phyloP scores from a whole-genome alignment of 441 rosid species.

The Croton setiger region DNA sequence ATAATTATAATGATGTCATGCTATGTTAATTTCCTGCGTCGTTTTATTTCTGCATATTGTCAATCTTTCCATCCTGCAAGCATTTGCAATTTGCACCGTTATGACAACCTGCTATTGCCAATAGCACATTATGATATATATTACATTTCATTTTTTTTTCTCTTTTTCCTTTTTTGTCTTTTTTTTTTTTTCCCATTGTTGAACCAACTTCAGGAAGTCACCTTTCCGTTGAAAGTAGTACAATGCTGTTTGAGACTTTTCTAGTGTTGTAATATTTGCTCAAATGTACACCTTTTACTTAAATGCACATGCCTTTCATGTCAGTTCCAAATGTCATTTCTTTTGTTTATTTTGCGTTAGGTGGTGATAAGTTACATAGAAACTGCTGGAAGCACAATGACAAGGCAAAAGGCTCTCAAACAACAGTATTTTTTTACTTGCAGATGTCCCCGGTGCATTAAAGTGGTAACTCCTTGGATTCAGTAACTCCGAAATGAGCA shows the following conservation, averaged over 20 bases:
- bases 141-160: neutral
- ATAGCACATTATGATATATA: neutral
- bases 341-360: conserved; percentile 28
- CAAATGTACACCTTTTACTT: neutral
- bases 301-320: neutral
- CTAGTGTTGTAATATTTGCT: neutral
- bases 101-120: no score
- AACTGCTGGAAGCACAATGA: conserved; percentile 88
- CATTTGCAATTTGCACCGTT: no score
- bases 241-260: neutral
- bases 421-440: conserved; percentile 91
- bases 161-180: neutral
- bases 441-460: conserved; percentile 62
- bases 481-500: neutral
- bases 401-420: conserved; percentile 80
- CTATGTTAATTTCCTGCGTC: no score
- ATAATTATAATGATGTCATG: no score
- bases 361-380: conserved; percentile 85
- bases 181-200: neutral
- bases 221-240: neutral
- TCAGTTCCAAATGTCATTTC: conserved; percentile 12
- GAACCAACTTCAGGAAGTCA: neutral
- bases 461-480: conserved; percentile 46
- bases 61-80: no score
- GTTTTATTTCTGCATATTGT: no score